Base-by-base conservation (phyloP, 139 green algal genomes). In the Chlorella sp. region DNA sequence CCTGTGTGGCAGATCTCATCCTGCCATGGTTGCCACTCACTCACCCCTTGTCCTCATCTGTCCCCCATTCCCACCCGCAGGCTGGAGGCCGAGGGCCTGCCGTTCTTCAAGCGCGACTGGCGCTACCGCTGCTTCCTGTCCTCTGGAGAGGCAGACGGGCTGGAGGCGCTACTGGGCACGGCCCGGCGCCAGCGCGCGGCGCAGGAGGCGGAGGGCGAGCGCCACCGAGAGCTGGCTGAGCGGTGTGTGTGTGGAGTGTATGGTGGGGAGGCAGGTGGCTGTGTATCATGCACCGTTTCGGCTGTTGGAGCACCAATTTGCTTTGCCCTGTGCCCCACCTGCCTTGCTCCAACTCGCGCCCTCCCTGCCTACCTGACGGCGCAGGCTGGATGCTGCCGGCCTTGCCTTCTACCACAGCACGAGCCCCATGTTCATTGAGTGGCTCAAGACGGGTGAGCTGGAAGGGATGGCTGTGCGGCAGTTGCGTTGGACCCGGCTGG, bases 161-260 rank as follows among this genome's bases (percentile, higher is more conserved):
- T 73, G 60, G 24, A 54, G 30, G 60, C 60, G 40, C 54, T 83
- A 60, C 40, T 83, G 58, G 58, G 16, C 60, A 32, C 41, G 56
- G 77, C 77, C 17, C 58, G 40, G 58, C 77, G 77, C 38, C 77
- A 73, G 77, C 34, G 22, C 28, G 40, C 16, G 16, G 77, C 28
- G 28, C 77, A 30, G 77, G 60, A 32, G 28, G 30, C 16, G 34
- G 40, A 36, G 58, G 11, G 73, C 40, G 77, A 73, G 60, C 77
- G 77, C 26, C 19, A 46, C 24, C 58, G 65, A 28, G 77, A 83
- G 58, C 77, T 83, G 56, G 77, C 73, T 17, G 77, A 83, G 40
- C 56, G 77, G 77, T 76, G 70, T 9, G 68, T n/a, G n/a, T n/a
- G n/a, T n/a, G n/a, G n/a, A n/a, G n/a, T n/a, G n/a, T n/a, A n/a